phyloP scores from a whole-genome alignment of 108 stramenopile genomes.

The Nannochloropsis gaditana region DNA sequence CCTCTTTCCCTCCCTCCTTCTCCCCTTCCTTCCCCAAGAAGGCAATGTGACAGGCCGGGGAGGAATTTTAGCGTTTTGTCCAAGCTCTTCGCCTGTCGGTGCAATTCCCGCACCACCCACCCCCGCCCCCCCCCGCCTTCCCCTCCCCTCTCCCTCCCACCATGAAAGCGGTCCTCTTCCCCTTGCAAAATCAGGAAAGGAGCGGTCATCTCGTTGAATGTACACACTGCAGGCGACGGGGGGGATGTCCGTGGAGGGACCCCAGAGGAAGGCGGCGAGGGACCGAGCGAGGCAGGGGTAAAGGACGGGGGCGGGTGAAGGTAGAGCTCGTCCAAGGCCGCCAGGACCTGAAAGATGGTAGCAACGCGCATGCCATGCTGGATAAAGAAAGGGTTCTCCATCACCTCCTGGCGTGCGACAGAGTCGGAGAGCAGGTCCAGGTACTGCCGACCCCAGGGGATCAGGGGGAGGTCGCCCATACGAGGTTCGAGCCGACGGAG shows the following conservation, averaged over 20 bases:
- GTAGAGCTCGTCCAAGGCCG: neutral
- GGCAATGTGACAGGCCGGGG: neutral
- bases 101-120: neutral
- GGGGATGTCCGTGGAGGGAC: no score
- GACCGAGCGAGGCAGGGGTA: neutral
- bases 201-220: neutral
- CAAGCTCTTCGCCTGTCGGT: neutral
- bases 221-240: neutral
- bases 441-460: neutral
- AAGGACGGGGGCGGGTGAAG: neutral
- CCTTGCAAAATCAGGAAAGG: neutral
- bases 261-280: neutral
- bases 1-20: neutral
- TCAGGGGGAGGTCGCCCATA: neutral
- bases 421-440: neutral
- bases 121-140: neutral
- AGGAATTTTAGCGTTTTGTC: neutral
- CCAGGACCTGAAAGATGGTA: neutral
- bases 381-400: neutral
- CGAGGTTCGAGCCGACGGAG: neutral
- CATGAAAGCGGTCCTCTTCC: constrained; percentile 2
- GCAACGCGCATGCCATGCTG: neutral
- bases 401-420: neutral
- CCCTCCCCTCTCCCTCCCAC: neutral
- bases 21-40: neutral